A percentile compares a stretch with the other conserved stretches of the same genome.
These are phyloP conservation scores for Grifola frondosa DNA, from an alignment of 1,284 basidiomycete genomes.

Conservation along the genomic window DNA sequence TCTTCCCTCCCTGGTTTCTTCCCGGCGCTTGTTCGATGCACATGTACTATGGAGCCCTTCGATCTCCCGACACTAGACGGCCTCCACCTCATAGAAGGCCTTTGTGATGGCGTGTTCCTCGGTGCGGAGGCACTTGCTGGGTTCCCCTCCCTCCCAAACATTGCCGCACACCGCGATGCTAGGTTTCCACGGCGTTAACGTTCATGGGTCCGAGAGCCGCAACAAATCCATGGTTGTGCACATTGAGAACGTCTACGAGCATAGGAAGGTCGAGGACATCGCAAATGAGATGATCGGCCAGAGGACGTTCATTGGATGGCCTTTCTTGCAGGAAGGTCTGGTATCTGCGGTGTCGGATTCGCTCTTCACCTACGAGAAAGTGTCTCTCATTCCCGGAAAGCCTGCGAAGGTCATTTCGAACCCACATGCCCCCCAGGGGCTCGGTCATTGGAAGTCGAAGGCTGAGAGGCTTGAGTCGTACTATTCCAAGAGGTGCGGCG, in stretches of 20 bases:
- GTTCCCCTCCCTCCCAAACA: slow-evolving; percentile 93
- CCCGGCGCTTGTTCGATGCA: slow-evolving; percentile 84
- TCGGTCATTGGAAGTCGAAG: slow-evolving; percentile 74
- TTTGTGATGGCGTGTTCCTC: slow-evolving; percentile 87
- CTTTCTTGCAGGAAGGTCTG: slow-evolving; percentile 90
- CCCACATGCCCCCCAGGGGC: slow-evolving; percentile 67
- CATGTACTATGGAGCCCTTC: slow-evolving; percentile 79
- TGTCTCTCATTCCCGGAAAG: slow-evolving; percentile 52
- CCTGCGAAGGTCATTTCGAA: slow-evolving; percentile 63
- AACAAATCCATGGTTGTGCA: slow-evolving; percentile 93
- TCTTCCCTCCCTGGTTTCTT: slow-evolving; percentile 95
- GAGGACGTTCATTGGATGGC: slow-evolving; percentile 87
- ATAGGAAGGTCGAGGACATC: slow-evolving; percentile 68
- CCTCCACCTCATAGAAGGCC: slow-evolving; percentile 81
- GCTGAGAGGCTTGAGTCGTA: slow-evolving; percentile 79
- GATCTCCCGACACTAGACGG: slow-evolving; percentile 88
- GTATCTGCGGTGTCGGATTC: slow-evolving; percentile 88
- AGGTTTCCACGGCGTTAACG: slow-evolving; percentile 88
- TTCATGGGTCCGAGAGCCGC: slow-evolving; percentile 87
- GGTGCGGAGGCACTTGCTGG: slow-evolving; percentile 89
- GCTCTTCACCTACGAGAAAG: slow-evolving; percentile 84
- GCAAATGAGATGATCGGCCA: slow-evolving; percentile 77
- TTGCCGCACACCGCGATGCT: slow-evolving; percentile 79
- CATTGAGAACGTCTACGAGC: slow-evolving; percentile 76
- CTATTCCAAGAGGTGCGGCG: slow-evolving; percentile 90